Evolutionary conservation across 805 yeast species (phyloP), one percentile per base, ranked within the genome.

Genomic region (Ogataea pini): DNA sequence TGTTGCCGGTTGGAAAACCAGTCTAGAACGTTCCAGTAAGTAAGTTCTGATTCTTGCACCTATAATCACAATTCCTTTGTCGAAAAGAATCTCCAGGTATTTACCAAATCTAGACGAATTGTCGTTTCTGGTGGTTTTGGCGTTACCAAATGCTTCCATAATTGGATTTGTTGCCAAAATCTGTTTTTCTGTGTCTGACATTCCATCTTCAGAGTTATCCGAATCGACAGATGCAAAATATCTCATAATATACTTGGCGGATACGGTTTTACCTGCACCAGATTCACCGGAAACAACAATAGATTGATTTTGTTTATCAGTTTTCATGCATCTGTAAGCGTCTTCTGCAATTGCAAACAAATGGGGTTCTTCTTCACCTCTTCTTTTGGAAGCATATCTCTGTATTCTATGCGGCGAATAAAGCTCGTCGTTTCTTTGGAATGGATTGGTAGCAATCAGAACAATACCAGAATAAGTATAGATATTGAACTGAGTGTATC

Each of bases 121-220:
- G 71, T 92, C 97, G 67, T 92, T 92, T 75, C 99, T 84, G 16
- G 96, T 86, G 2, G 99, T 92, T 65, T 92, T 92, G 7, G 99
- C 98, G 68, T 95, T 94, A 75, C 99, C 99, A 69, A 94, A 94
- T 0, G 98, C 94, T 72, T 94, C 99, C 85, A 94, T 86, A 59
- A 94, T 86, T 2, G 98, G 98, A 65, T 92, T 92, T 0, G 98
- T 94, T 12, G 99, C 98, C 61, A 92, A 77, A 48, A 92, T 92
- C 71, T 89, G 96, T 63, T 87, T 86, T 70, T 92, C 99, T 22
- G 92, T 92, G 52, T 85, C 86, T 25, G 95, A 86, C 85, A 92
- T 85, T 56, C 89, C 92, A 56, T 71, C 72, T 19, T 60, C 52
- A 45, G 72, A 67, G 34, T 63, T 64, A 54, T 74, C 75, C 8